Conservation (phyloP, 352 stramenopile genomes). For the Pythium folliculosum region DNA sequence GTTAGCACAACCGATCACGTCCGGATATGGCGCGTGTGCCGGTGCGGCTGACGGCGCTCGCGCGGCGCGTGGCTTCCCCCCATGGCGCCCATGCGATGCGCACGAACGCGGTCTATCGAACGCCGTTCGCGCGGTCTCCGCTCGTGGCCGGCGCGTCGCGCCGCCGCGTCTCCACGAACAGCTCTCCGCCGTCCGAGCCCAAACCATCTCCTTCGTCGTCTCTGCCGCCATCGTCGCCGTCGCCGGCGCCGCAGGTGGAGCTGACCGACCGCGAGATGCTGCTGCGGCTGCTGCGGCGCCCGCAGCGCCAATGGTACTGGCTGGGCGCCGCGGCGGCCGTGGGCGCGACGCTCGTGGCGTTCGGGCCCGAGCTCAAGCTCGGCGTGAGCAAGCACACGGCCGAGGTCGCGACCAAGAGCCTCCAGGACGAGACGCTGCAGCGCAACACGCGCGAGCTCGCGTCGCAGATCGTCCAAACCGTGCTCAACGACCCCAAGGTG, state of each 20-base stretch:
- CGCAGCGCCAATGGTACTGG: conserved; percentile 64
- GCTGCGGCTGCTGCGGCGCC: conserved; percentile 34
- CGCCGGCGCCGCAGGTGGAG: conserved; percentile 2
- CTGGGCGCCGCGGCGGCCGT: conserved; percentile 40
- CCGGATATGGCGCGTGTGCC: background rate
- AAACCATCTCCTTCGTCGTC: background rate
- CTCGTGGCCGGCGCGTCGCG: background rate
- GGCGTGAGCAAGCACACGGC: conserved; percentile 83
- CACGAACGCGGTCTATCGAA: background rate
- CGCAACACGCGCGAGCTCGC: conserved; percentile 72
- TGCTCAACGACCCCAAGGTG: conserved; percentile 85
- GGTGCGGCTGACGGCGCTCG: background rate
- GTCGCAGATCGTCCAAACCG: conserved; percentile 86
- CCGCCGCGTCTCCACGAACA: conserved; percentile 6
- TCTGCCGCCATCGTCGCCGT: background rate
- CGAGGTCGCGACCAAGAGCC: conserved; percentile 76
- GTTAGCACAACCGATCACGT: background rate
- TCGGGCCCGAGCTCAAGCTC: conserved; percentile 73
- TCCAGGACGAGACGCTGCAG: conserved; percentile 83
- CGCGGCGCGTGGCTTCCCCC: background rate
- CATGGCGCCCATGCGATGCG: background rate
- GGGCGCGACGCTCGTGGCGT: conserved; percentile 64
- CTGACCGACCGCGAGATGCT: conserved; percentile 53
- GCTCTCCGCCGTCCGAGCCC: background rate
- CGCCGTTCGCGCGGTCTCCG: background rate